Percentiles rank a stretch among this genome's conserved stretches.
Conservation (phyloP, 768 basidiomycete species). For the Calvatia gigantea region DNA sequence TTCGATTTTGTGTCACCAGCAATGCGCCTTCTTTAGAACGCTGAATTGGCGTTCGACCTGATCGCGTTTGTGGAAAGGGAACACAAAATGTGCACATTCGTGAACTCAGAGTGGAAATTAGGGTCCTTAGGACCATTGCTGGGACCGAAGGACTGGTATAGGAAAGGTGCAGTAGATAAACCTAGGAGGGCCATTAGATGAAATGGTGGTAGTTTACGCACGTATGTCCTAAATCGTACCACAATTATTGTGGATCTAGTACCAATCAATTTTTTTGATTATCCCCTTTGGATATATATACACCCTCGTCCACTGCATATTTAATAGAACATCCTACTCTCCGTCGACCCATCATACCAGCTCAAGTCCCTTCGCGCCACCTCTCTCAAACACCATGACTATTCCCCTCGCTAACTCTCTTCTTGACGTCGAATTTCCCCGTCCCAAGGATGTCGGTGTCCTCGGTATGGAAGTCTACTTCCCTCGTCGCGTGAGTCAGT, state of each 20-base stretch:
- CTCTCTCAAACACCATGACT: slow-evolving; percentile 31
- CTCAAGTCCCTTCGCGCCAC: slow-evolving; percentile 11
- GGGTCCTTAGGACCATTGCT: not conserved
- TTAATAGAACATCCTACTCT: slow-evolving; percentile 13
- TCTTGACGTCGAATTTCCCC: slow-evolving; percentile 39
- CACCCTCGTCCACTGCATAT: slow-evolving; percentile 21
- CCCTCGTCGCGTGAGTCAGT: slow-evolving; percentile 71
- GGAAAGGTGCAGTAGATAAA: not conserved
- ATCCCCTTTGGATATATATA: slow-evolving; percentile 32
- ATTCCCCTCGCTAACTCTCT: slow-evolving; percentile 32
- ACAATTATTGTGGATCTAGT: slow-evolving; percentile 34
- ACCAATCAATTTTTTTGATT: slow-evolving; percentile 35
- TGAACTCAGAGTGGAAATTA: not conserved
- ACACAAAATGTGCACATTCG: not conserved
- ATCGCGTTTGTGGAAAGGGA: not conserved
- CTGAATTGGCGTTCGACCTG: not conserved
- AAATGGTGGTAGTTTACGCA: slow-evolving; percentile 15
- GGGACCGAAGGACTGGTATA: not conserved
- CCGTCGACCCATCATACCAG: slow-evolving; percentile 12
- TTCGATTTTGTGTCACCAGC: not conserved
- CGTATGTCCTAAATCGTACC: slow-evolving; percentile 37
- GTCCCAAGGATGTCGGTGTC: slow-evolving; percentile 93
- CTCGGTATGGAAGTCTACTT: slow-evolving; percentile 94
- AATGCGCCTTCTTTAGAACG: not conserved
- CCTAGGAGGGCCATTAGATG: not conserved